Percentiles rank a stretch among this genome's conserved stretches.
Evolutionary conservation across 73 alveolate species (phyloP).

Genomic region (Paramecium primaurelia): DNA sequence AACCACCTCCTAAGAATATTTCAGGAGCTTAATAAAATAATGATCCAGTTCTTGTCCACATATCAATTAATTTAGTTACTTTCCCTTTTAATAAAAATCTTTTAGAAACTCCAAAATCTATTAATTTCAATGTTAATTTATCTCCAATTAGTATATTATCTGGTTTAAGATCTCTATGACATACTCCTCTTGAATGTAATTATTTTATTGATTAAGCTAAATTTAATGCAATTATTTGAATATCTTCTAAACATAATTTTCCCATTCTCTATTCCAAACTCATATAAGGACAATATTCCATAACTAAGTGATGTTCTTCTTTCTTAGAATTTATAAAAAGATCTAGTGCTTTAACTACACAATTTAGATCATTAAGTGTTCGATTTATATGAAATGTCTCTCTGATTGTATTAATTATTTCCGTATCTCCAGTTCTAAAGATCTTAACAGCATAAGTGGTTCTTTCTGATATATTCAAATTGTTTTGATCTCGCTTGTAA

Average conservation of each 20-base stretch:
- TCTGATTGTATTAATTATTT: constrained; percentile 9
- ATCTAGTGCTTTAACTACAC: constrained; percentile 15
- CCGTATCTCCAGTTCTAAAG: constrained; percentile 45
- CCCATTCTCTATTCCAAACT: neutral
- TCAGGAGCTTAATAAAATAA: constrained; percentile 54
- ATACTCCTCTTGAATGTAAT: constrained; percentile 29
- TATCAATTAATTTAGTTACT: neutral
- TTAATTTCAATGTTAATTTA: neutral
- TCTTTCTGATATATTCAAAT: neutral
- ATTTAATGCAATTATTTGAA: neutral
- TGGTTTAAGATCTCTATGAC: constrained; percentile 56
- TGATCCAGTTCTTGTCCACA: constrained; percentile 56
- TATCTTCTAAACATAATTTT: neutral
- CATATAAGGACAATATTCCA: constrained; percentile 21
- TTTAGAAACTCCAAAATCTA: constrained; percentile 44
- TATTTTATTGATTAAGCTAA: neutral
- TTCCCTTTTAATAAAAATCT: neutral
- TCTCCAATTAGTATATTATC: constrained; percentile 47
- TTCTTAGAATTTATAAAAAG: constrained; percentile 13
- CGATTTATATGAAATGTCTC: constrained; percentile 10
- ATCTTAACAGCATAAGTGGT: constrained; percentile 29
- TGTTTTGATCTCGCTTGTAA: neutral
- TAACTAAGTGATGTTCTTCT: constrained; percentile 34
- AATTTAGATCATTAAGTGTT: neutral
- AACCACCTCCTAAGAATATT: constrained; percentile 40